Percentiles rank a stretch among this genome's conserved stretches.
Conservation (phyloP, 2,329 filamentous ascomycete genomes). For the Fusarium temperatum region DNA sequence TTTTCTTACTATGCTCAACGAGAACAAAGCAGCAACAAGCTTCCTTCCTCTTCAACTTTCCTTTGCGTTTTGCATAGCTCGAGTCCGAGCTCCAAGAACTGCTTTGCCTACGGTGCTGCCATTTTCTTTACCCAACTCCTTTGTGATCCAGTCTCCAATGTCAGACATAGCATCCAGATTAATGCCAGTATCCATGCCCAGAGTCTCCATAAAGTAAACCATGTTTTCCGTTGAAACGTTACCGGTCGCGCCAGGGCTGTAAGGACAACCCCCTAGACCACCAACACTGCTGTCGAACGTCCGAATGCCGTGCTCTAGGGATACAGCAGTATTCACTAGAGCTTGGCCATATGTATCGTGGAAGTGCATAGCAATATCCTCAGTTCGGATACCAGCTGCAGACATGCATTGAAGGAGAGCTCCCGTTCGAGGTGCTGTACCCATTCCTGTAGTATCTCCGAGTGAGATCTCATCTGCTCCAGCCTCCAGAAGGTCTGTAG, state of each 20-base stretch:
- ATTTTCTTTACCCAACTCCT: slow-evolving; percentile 69
- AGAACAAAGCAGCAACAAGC: neutral
- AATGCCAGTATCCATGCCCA: slow-evolving; percentile 79
- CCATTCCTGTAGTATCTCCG: slow-evolving; percentile 91
- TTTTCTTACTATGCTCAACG: neutral
- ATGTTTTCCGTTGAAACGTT: slow-evolving; percentile 88
- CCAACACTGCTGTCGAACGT: slow-evolving; percentile 84
- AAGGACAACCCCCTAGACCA: slow-evolving; percentile 85
- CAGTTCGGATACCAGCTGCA: slow-evolving; percentile 72
- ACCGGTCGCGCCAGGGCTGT: slow-evolving; percentile 84
- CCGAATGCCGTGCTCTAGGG: slow-evolving; percentile 78
- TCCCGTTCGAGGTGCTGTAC: slow-evolving; percentile 76
- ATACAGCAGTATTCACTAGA: slow-evolving; percentile 81
- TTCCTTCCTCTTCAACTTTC: slow-evolving; percentile 29
- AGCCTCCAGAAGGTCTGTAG: slow-evolving; percentile 78
- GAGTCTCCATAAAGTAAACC: slow-evolving; percentile 78
- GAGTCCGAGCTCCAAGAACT: slow-evolving; percentile 60
- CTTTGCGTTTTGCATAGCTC: slow-evolving; percentile 38
- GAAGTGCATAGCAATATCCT: slow-evolving; percentile 83
- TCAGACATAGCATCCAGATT: slow-evolving; percentile 72
- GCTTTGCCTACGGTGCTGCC: slow-evolving; percentile 75
- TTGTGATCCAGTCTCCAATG: slow-evolving; percentile 77
- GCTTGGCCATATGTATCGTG: slow-evolving; percentile 91
- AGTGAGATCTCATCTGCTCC: slow-evolving; percentile 91
- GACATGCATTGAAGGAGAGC: slow-evolving; percentile 71